Base-by-base conservation (phyloP, 306 rosid genomes). In the Amphicarpaea edgeworthii region DNA sequence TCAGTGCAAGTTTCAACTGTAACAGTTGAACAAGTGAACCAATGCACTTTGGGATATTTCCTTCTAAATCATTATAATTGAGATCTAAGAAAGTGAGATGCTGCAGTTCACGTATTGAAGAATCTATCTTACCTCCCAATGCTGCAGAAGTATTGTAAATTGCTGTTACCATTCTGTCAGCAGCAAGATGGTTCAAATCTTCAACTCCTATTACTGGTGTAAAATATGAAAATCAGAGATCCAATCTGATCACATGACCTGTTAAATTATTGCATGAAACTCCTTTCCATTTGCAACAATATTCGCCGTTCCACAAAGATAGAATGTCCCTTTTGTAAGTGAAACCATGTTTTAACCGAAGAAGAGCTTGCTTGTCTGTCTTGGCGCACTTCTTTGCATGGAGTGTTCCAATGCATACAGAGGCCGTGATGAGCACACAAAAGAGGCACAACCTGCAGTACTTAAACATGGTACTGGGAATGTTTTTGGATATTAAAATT, bases 1-100 rank as follows among this genome's bases (percentile, higher is more conserved):
- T 46, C 9, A 0, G 0, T 12, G 11, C 20, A 23, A 79, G 68
- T 9, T 9, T 59, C 21, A 78, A n/a, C 34, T 47, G 34, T 15
- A 1, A 32, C 8, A 78, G 6, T 3, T 59, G 24, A 7, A 37
- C 9, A 11, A 78, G 82, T 7, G 72, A 70, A 40, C 58, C 82
- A 3, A 70, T 61, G 66, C 82, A 78, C 1, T 38, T 49, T 23
- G 66, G 77, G 3, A 78, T 78, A 11, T 26, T 6, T 37, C 72
- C 72, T 37, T 46, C 21, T 6, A 78, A 38, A 0, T 23, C 0
- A 38, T 78, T 60, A 12, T 0, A 1, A 17, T 12, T 23, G 5
- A 70, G 58, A 70, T 70, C 45, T 8, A 70, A 24, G 47, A 2
- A 12, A 23, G 46, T 71, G 0, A 61, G 23, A 63, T 71, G 59